Percentiles rank a stretch among this genome's conserved stretches.
Conservation (phyloP, 768 basidiomycete species). For the Filobasidium floriforme region DNA sequence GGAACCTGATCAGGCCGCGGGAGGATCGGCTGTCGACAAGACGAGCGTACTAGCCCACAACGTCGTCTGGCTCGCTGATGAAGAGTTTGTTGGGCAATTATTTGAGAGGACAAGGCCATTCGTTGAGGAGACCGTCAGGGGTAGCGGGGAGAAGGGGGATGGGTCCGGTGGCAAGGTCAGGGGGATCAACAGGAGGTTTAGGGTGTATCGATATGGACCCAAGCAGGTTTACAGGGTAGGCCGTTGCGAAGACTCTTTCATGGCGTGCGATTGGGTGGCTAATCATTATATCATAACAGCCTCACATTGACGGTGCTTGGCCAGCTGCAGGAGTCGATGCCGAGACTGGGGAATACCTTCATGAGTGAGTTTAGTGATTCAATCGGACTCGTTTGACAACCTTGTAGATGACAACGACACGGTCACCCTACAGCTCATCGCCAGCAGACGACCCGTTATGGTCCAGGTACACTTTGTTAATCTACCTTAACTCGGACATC, state of each 20-base stretch:
- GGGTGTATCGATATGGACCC: constrained; percentile 53
- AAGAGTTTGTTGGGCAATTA: constrained; percentile 47
- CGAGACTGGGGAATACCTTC: constrained; percentile 50
- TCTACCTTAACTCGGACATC: constrained; percentile 53
- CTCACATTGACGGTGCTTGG: constrained; percentile 57
- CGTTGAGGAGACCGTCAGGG: constrained; percentile 47
- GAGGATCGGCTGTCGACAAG: constrained; percentile 50
- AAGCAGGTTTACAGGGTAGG: constrained; percentile 51
- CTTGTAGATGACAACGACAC: background rate
- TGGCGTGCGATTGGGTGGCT: background rate
- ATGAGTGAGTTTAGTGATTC: constrained; percentile 46
- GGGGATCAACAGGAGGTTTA: constrained; percentile 52
- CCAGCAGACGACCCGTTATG: constrained; percentile 48
- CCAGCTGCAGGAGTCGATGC: constrained; percentile 51
- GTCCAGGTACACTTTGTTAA: constrained; percentile 52
- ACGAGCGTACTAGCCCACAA: constrained; percentile 52
- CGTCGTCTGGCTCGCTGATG: constrained; percentile 54
- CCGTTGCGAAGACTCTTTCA: constrained; percentile 4
- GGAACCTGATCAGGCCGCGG: constrained; percentile 52
- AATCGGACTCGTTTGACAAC: background rate
- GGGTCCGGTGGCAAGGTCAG: constrained; percentile 48
- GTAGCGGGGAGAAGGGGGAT: constrained; percentile 28
- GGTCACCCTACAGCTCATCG: constrained; percentile 27
- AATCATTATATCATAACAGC: constrained; percentile 29
- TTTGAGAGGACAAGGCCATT: constrained; percentile 49